Evolutionary conservation across 306 rosid species (phyloP), one percentile per base, ranked within the genome.

Genomic region (Cotoneaster glaucophyllus): DNA sequence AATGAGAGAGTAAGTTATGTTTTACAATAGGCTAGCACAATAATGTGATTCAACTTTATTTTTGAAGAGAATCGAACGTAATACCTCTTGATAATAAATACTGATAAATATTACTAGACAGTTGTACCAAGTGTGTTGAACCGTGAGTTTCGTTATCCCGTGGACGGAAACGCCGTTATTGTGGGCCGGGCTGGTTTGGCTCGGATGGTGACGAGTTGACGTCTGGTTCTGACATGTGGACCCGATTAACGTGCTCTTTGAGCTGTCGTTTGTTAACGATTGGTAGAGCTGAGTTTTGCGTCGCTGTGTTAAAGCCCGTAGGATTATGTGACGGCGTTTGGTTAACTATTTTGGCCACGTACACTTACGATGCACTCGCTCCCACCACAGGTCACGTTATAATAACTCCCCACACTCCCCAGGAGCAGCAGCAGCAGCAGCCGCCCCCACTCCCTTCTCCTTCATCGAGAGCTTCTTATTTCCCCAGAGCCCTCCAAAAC

Each of bases 131-230:
- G 32, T 31, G 34, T 0, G 6, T 5, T 34, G 39, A 34, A 34
- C 6, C 2, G 8, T 34, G 68, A 11, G 32, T 45, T 45, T n/a
- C 6, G 54, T 58, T 50, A 54, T 17, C 17, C 11, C 21, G 54
- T 48, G 52, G 69, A 74, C 31, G 69, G 69, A 74, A 48, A 21
- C 77, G 69, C 69, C 77, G 69, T 62, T 41, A 43, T 3, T 43
- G 62, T 75, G 74, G 77, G 58, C 44, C 5, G 17, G 37, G 43
- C 28, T 25, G 57, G 48, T 25, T 71, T 69, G 45, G 72, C 22
- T 53, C 41, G 75, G 72, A 81, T 70, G 3, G 59, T 77, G 85
- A 71, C 82, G 87, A 81, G 87, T 82, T 24, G 3, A 19, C 43
- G 57, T 41, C 22, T 10, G 17, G 2, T 22, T 31, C 78, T 57